Evolutionary conservation across 192 early-diverging fungal genomes (phyloP).

Genomic region (Backusella luteola): DNA sequence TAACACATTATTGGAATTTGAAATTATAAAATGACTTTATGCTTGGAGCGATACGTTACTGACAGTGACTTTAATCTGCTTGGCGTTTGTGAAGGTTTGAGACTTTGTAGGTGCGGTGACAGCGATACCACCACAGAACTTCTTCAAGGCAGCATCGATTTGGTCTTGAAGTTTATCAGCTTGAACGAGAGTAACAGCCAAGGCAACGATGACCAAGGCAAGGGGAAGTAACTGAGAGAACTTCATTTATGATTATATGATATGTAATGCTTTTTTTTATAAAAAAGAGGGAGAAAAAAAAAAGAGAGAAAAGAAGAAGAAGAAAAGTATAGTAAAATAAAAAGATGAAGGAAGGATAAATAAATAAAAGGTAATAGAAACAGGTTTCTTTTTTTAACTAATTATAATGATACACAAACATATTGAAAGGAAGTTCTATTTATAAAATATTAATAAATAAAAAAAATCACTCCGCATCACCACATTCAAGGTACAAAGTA

Average conservation of each 20-base stretch:
- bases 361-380: background rate
- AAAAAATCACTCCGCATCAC: slow-evolving; percentile 5
- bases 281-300: background rate
- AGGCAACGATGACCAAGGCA: background rate
- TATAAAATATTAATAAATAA: slow-evolving; percentile 7
- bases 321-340: background rate
- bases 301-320: slow-evolving; percentile 12
- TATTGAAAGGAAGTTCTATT: slow-evolving; percentile 9
- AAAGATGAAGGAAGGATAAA: background rate
- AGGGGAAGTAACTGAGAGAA: slow-evolving; percentile 23
- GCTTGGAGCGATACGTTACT: slow-evolving; percentile 22
- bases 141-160: slow-evolving; percentile 33
- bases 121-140: slow-evolving; percentile 37
- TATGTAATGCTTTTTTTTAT: background rate
- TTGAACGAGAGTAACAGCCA: slow-evolving; percentile 17
- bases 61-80: slow-evolving; percentile 29
- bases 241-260: slow-evolving; percentile 26
- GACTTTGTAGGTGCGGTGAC: slow-evolving; percentile 23
- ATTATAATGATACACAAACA: slow-evolving; percentile 11
- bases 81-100: slow-evolving; percentile 22
- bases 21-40: background rate
- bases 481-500: background rate
- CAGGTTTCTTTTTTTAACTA: slow-evolving; percentile 7
- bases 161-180: slow-evolving; percentile 30
- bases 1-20: background rate